phyloP scores from a whole-genome alignment of 345 rosid genomes.

The Combretum micranthum region DNA sequence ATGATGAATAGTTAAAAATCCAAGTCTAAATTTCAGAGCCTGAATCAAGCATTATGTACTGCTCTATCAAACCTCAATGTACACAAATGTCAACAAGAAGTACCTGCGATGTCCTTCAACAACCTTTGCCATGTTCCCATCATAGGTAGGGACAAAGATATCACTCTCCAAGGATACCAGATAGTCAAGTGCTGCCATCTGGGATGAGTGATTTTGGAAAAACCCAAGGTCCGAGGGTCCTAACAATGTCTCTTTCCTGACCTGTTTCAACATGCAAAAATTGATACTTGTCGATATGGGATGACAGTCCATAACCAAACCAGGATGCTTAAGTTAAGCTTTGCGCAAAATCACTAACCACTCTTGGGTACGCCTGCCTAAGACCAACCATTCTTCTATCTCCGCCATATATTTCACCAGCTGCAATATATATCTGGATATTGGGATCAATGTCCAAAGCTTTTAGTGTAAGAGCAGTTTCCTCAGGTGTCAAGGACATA shows the following conservation, averaged over 20 bases:
- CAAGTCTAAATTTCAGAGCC: no score
- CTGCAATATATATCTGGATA: slow-evolving; percentile 42
- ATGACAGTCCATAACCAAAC: slow-evolving; percentile 1
- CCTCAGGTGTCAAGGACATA: slow-evolving; percentile 54
- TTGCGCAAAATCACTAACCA: slow-evolving; percentile 25
- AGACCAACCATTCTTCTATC: slow-evolving; percentile 32
- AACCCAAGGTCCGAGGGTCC: slow-evolving; percentile 20
- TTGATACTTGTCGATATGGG: not conserved
- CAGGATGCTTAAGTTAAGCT: slow-evolving; percentile 3
- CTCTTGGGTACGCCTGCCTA: slow-evolving; percentile 24
- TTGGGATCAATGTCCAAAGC: slow-evolving; percentile 35
- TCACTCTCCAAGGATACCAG: slow-evolving; percentile 37
- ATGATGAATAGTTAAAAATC: no score
- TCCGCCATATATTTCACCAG: slow-evolving; percentile 47
- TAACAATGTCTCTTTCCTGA: slow-evolving; percentile 30
- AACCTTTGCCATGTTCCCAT: slow-evolving; percentile 27
- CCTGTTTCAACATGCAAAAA: slow-evolving; percentile 28
- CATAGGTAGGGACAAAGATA: slow-evolving; percentile 29
- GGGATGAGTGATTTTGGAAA: slow-evolving; percentile 30
- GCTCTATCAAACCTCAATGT: no score
- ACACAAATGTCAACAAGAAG: not conserved
- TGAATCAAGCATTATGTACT: no score
- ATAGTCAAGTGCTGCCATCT: slow-evolving; percentile 47
- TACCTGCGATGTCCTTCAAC: slow-evolving; percentile 49
- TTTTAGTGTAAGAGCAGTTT: slow-evolving; percentile 33